These are phyloP conservation scores for Porogramme epimiltina DNA, from an alignment of 1,284 basidiomycete species.

Conservation along the genomic window DNA sequence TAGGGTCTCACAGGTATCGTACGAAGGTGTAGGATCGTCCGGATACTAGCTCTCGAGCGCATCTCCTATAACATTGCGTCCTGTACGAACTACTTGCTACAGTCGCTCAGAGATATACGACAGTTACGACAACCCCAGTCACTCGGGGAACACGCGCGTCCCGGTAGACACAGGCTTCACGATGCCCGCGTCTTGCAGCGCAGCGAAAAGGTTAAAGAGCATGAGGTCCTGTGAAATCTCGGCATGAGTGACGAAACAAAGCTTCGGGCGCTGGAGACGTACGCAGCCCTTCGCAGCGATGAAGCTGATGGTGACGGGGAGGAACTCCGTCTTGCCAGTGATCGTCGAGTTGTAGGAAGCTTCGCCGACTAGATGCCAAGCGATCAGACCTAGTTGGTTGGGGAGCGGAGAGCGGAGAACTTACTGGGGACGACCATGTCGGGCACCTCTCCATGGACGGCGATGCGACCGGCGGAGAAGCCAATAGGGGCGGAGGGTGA, in stretches of 20 bases:
- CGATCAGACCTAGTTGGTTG: not conserved
- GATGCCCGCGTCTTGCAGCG: conserved; percentile 36
- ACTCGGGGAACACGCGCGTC: conserved; percentile 10
- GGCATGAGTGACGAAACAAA: not conserved
- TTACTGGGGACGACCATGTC: conserved; percentile 42
- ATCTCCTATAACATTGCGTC: no score
- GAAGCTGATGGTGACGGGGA: conserved; percentile 43
- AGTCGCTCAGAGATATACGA: no score
- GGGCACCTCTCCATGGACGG: conserved; percentile 35
- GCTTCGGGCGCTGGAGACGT: conserved; percentile 6
- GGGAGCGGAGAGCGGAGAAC: conserved; percentile 1
- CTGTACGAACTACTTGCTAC: no score
- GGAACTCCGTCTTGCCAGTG: conserved; percentile 37
- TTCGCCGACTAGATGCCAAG: conserved; percentile 35
- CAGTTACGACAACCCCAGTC: no score
- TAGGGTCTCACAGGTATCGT: no score
- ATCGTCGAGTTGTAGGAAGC: conserved; percentile 42
- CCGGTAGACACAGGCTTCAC: conserved; percentile 32
- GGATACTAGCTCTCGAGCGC: no score
- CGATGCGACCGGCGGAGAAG: conserved; percentile 31
- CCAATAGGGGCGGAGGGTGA: conserved; percentile 30
- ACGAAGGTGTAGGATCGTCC: no score
- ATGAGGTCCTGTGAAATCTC: conserved; percentile 33
- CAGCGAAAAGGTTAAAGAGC: conserved; percentile 40
- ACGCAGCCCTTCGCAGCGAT: conserved; percentile 40